Evolutionary conservation across 768 basidiomycete genomes (phyloP).

Genomic region (Hebeloma cylindrosporum): DNA sequence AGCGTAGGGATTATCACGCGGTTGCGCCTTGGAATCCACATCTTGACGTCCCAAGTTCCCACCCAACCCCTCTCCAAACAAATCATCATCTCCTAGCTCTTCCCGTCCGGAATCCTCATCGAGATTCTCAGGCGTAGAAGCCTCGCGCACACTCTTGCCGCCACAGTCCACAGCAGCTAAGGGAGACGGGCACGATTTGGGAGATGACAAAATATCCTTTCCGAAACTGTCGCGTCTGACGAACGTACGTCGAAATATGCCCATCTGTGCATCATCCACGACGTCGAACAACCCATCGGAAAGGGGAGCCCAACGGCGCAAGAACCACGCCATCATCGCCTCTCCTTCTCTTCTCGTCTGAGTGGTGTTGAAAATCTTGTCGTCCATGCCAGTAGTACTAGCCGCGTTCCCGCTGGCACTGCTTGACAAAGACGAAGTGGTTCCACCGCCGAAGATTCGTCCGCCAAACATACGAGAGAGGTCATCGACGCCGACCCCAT

Average conservation of each 20-base stretch:
- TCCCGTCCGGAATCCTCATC: neutral
- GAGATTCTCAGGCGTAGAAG: neutral
- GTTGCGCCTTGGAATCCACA: neutral
- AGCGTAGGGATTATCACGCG: neutral
- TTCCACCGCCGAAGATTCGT: conserved; percentile 32
- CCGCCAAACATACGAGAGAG: conserved; percentile 34
- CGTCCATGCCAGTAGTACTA: neutral
- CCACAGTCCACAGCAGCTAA: neutral
- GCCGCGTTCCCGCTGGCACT: neutral
- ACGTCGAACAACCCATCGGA: conserved; percentile 33
- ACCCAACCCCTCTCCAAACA: neutral
- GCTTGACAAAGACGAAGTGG: neutral
- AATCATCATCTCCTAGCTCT: neutral
- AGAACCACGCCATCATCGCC: conserved; percentile 35
- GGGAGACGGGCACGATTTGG: conserved; percentile 5
- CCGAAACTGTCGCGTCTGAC: conserved; percentile 15
- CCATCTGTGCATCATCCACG: conserved; percentile 21
- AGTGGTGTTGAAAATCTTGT: conserved; percentile 3
- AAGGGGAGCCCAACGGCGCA: conserved; percentile 33
- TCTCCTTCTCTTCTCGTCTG: conserved; percentile 21
- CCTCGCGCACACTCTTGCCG: neutral
- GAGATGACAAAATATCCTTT: conserved; percentile 9
- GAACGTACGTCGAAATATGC: conserved; percentile 11
- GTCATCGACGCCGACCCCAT: conserved; percentile 32
- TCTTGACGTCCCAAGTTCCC: neutral